Evolutionary conservation across 2,329 filamentous ascomycete genomes (phyloP), one percentile per base, ranked within the genome.

Genomic region (Colletotrichum endophyticum): DNA sequence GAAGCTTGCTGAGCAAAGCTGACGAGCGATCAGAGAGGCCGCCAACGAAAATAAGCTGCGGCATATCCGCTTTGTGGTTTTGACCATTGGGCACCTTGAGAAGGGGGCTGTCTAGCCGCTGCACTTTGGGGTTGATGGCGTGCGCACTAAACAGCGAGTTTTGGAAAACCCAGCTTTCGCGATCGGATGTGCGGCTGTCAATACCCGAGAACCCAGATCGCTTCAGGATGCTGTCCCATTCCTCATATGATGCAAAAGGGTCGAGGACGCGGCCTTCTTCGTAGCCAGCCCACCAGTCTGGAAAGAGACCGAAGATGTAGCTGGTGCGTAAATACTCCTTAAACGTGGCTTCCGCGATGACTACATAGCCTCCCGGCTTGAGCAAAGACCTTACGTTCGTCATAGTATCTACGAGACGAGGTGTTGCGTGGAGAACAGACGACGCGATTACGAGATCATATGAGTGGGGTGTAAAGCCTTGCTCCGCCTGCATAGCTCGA

Each of bases 361-460:
- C 16, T 3, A 76, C n/a, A 34, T 79, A 79, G 0, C 85, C 85
- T 8, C 80, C 79, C 0, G 83, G 83, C 19, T 80, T 79, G 3
- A 87, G 79, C 9, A 85, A 76, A 71, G 73, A 74, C 15, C 64
- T 74, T 2, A 79, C 69, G 64, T 83, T 80, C 3, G 57, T 53
- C 53, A 84, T 57, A 0, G 83, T 80, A 4, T 70, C 49, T 15
- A 79, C 59, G 3, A 83, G 76, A 6, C 70, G 66, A 9, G 68
- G 75, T 3, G 82, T 83, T 15, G 82, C 83, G 36, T 84, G 82
- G 4, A 84, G 62, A 12, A 82, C 82, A 34, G 81, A 81, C 3
- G 81, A 75, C 9, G 83, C 80, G 28, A 84, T 32, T 36, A 85
- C 67, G 4, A 84, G 67, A 63, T 84, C 83, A 66, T 80, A 84